Conservation (phyloP, 2,329 filamentous ascomycete species). For the Xenoacremonium recifei region DNA sequence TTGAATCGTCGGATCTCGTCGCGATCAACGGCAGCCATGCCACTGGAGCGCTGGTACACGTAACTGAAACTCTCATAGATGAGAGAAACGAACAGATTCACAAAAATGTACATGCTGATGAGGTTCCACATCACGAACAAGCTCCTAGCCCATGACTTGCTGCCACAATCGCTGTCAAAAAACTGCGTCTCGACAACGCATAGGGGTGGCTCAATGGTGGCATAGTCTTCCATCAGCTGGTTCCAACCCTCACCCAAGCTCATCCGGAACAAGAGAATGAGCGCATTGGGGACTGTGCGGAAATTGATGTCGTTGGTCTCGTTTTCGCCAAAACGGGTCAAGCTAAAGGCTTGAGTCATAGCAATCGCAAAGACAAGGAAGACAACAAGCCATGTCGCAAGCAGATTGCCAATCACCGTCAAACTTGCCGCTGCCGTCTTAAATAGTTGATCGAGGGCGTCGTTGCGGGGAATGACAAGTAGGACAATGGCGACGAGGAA, state of each 20-base stretch:
- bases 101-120: slow-evolving; percentile 99
- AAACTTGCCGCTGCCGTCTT: slow-evolving; percentile 96
- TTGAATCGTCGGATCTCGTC: slow-evolving; percentile 97
- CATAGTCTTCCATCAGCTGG: slow-evolving; percentile 92
- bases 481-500: slow-evolving; percentile 89
- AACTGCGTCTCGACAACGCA: slow-evolving; percentile 78
- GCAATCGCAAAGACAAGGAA: slow-evolving; percentile 97
- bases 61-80: slow-evolving; percentile 99
- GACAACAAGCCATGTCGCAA: slow-evolving; percentile 96
- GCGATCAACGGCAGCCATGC: slow-evolving; percentile 84
- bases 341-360: slow-evolving; percentile 90
- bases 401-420: slow-evolving; percentile 82
- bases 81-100: slow-evolving; percentile 95
- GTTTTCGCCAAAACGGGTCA: slow-evolving; percentile 78
- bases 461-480: slow-evolving; percentile 91
- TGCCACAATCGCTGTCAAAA: slow-evolving; percentile 90
- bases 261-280: slow-evolving; percentile 90
- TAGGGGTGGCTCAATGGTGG: slow-evolving; percentile 72
- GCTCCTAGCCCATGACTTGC: slow-evolving; percentile 79
- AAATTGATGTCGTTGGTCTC: slow-evolving; percentile 85
- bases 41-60: slow-evolving; percentile 94
- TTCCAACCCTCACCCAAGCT: slow-evolving; percentile 98
- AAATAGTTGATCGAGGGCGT: slow-evolving; percentile 96
- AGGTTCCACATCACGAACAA: slow-evolving; percentile 98
- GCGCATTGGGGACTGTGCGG: slow-evolving; percentile 86